Conservation (phyloP, 2,329 filamentous ascomycete species). For the Neurospora crassa region DNA sequence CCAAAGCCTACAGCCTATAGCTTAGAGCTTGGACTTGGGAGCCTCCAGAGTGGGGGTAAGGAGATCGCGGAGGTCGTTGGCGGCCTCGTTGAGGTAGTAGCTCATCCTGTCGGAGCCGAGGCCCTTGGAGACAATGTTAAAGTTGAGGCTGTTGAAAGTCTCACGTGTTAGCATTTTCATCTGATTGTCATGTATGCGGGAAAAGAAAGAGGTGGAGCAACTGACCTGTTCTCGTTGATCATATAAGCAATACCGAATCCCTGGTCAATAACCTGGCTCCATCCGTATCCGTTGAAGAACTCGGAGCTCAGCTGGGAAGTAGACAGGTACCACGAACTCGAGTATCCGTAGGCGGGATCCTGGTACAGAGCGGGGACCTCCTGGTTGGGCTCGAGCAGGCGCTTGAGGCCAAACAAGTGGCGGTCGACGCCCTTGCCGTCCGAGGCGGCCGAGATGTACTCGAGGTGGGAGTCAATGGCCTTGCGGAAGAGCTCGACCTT, state of each 20-base stretch:
- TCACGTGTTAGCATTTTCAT: background rate
- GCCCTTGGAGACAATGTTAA: conserved; percentile 94
- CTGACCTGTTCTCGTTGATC: conserved; percentile 95
- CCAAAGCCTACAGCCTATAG: background rate
- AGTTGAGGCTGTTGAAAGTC: conserved; percentile 63
- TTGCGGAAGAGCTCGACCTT: conserved; percentile 69
- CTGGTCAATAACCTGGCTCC: conserved; percentile 93
- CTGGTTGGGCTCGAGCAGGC: conserved; percentile 71
- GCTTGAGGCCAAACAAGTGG: conserved; percentile 96
- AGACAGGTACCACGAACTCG: conserved; percentile 78
- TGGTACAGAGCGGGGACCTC: conserved; percentile 73
- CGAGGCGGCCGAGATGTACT: conserved; percentile 82
- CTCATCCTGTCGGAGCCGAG: conserved; percentile 88
- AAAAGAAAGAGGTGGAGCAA: background rate
- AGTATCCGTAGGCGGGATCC: conserved; percentile 80
- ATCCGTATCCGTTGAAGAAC: conserved; percentile 98
- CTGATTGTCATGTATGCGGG: background rate
- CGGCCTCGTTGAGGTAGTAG: conserved; percentile 91
- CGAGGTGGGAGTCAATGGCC: conserved; percentile 71
- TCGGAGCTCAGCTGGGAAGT: conserved; percentile 87
- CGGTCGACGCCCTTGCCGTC: conserved; percentile 92
- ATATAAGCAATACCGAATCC: conserved; percentile 98
- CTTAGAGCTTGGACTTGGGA: conserved; percentile 80
- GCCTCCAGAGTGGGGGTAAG: conserved; percentile 70
- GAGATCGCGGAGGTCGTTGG: conserved; percentile 78